Evolutionary conservation across 371 early-diverging fungal species (phyloP).

Genomic region (Haplosporangium sp.): DNA sequence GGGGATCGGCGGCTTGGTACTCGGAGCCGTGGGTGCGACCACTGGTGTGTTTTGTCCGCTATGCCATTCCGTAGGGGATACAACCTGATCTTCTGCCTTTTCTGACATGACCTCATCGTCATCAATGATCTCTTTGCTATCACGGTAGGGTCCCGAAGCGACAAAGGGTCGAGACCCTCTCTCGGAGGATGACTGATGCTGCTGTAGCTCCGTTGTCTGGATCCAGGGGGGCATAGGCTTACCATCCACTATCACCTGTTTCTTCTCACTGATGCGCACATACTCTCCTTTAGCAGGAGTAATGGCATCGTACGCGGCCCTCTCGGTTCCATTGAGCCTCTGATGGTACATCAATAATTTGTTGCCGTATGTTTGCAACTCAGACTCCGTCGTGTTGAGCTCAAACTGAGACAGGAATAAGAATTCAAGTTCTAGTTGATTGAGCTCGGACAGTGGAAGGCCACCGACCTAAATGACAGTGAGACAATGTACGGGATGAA

Average conservation of each 20-base stretch:
- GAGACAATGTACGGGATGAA: slow-evolving; percentile 2
- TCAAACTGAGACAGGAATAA: slow-evolving; percentile 86
- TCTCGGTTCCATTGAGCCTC: slow-evolving; percentile 49
- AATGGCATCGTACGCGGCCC: slow-evolving; percentile 37
- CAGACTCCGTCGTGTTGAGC: slow-evolving; percentile 73
- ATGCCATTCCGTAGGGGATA: slow-evolving; percentile 33
- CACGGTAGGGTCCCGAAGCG: slow-evolving; percentile 41
- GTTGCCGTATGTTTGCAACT: slow-evolving; percentile 79
- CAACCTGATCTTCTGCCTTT: slow-evolving; percentile 21
- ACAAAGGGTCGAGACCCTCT: slow-evolving; percentile 23
- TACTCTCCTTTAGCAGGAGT: slow-evolving; percentile 48
- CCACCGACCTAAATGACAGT: slow-evolving; percentile 80
- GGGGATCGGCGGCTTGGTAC: slow-evolving; percentile 23
- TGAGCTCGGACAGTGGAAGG: slow-evolving; percentile 82
- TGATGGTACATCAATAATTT: slow-evolving; percentile 60
- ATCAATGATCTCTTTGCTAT: slow-evolving; percentile 48
- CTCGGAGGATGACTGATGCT: slow-evolving; percentile 15
- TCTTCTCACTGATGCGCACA: slow-evolving; percentile 34
- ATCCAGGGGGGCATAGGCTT: slow-evolving; percentile 17
- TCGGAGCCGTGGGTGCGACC: slow-evolving; percentile 5
- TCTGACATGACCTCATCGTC: slow-evolving; percentile 54
- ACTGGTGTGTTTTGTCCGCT: slow-evolving; percentile 31
- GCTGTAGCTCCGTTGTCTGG: slow-evolving; percentile 16
- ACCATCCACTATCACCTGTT: slow-evolving; percentile 23
- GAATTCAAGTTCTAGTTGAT: slow-evolving; percentile 90